Evolutionary conservation across 805 yeast genomes (phyloP).

Genomic region (Candida jianshihensis): DNA sequence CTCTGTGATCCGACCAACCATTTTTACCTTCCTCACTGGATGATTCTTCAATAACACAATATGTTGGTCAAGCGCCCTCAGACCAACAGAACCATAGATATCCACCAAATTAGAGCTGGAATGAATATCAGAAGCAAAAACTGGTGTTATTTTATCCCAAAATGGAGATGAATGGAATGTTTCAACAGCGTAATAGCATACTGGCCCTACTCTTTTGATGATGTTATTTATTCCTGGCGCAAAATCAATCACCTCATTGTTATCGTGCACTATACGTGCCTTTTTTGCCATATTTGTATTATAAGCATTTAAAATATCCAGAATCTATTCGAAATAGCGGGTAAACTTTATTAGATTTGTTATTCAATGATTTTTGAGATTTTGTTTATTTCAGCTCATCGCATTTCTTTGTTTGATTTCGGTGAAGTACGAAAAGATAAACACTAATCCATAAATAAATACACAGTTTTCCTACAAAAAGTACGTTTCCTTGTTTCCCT

Average conservation of each 20-base stretch:
- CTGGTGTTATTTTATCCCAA: conserved; percentile 22
- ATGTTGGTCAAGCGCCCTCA: conserved; percentile 7
- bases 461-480: neutral
- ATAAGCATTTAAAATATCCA: neutral
- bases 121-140: conserved; percentile 26
- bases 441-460: neutral
- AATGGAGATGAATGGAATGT: conserved; percentile 29
- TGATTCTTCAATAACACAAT: conserved; percentile 33
- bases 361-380: too few species aligned
- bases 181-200: conserved; percentile 28
- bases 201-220: conserved; percentile 17
- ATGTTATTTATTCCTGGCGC: conserved; percentile 24
- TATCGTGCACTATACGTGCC: conserved; percentile 2
- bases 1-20: conserved; percentile 32
- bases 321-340: too few species aligned
- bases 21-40: conserved; percentile 30
- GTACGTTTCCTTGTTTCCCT: too few species aligned
- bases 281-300: neutral
- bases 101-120: conserved; percentile 13
- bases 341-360: too few species aligned
- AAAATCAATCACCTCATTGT: conserved; percentile 8
- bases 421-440: conserved; percentile 2
- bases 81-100: conserved; percentile 23
- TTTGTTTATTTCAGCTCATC: neutral
- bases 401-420: neutral